Base-by-base conservation (phyloP, 2,329 filamentous ascomycete species). In the Pseudohalonectria lignicola region DNA sequence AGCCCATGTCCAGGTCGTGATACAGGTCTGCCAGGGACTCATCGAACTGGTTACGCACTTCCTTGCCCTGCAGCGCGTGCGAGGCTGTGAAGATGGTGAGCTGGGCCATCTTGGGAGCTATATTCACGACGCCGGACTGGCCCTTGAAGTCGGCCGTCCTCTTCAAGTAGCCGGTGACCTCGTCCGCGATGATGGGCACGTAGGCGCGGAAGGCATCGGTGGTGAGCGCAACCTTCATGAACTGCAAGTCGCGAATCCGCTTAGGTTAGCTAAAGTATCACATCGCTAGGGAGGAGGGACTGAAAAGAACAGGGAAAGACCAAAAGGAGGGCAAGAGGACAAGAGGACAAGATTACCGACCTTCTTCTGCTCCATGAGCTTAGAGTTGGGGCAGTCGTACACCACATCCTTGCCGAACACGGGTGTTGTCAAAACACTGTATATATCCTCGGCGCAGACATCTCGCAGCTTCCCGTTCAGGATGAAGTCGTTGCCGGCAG, bases 331-430 rank as follows among this genome's bases (percentile, higher is more conserved):
- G n/a, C n/a, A n/a, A n/a, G 33, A 30, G 31, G n/a, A n/a, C n/a
- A n/a, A n/a, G n/a, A n/a, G n/a, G n/a, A n/a, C n/a, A n/a, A n/a
- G n/a, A n/a, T 5, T 34, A 40, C 47, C 23, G 34, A 81, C 78
- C 71, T 84, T 86, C 67, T 90, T 90, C 63, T 92, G 85, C 62
- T 92, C 84, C 82, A 90, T 88, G 43, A 90, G 69, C 60, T 87
- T 87, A 34, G 80, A 66, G 57, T 88, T 88, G 31, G 84, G 82
- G 57, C 83, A 88, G 59, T 90, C 85, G 59, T 90, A 90, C 35
- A 88, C 79, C 31, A 92, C 81, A 59, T 84, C 77, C 54, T 72
- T 76, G 42, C 85, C 84, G 53, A 92, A 92, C 5, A 74, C 69
- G 9, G 70, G 69, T 1, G 62, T 71, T 5, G 64, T 70, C 31